A percentile compares a stretch with the other conserved stretches of the same genome.
Evolutionary conservation across 768 basidiomycete genomes (phyloP).

Genomic region (Naganishia vishniacii): DNA sequence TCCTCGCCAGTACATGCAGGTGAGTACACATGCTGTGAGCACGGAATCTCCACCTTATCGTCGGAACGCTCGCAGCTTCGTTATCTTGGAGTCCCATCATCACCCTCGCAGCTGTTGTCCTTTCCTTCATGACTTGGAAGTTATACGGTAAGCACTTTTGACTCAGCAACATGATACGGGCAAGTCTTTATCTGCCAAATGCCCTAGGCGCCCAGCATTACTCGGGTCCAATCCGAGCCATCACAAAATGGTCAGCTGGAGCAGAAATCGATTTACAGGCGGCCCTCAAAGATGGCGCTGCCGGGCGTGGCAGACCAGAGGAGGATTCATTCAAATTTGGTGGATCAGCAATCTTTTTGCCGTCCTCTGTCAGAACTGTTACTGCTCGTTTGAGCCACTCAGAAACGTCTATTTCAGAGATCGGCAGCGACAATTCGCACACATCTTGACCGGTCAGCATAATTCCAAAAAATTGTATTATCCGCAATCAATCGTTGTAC

Average conservation of each 20-base stretch:
- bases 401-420: not conserved
- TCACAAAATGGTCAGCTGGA: constrained; percentile 51
- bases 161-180: not conserved
- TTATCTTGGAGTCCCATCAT: constrained; percentile 47
- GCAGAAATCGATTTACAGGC: constrained; percentile 48
- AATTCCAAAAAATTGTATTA: not conserved
- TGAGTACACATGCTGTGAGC: constrained; percentile 20
- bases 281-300: constrained; percentile 32
- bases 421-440: not conserved
- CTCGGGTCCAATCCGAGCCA: constrained; percentile 50
- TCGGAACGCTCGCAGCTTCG: constrained; percentile 30
- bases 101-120: constrained; percentile 40
- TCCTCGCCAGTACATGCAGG: constrained; percentile 42
- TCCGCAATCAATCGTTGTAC: not conserved
- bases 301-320: not conserved
- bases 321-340: constrained; percentile 8
- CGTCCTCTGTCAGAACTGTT: constrained; percentile 4
- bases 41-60: not conserved
- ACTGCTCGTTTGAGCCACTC: not conserved
- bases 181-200: not conserved
- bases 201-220: constrained; percentile 41
- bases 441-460: not conserved
- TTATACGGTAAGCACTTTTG: constrained; percentile 44
- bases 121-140: constrained; percentile 46
- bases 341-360: not conserved